Evolutionary conservation across 192 early-diverging fungal species (phyloP).

Genomic region (Spizellomyces sp.): DNA sequence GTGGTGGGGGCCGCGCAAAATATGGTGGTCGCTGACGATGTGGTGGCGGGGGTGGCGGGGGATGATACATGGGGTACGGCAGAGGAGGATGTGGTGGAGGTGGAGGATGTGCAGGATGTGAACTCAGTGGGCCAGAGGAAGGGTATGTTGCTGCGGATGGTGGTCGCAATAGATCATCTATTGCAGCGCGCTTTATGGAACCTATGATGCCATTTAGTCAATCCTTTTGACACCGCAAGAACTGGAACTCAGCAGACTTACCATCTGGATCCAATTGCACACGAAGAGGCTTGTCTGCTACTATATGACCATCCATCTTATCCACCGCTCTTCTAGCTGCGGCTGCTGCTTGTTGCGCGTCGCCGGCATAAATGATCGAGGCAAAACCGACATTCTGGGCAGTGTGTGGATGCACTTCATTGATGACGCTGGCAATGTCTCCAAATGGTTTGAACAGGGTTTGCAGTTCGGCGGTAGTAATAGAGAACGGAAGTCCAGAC

Average conservation of each 20-base stretch:
- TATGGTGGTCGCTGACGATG: neutral
- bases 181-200: conserved; percentile 7
- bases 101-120: neutral
- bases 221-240: neutral
- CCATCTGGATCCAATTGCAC: conserved; percentile 28
- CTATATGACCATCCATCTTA: neutral
- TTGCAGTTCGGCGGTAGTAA: conserved; percentile 5
- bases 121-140: too few species aligned
- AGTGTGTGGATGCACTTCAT: conserved; percentile 14
- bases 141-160: neutral
- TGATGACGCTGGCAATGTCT: neutral
- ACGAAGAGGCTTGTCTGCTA: neutral
- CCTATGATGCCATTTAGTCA: neutral
- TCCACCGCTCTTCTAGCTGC: conserved; percentile 9
- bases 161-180: conserved; percentile 12
- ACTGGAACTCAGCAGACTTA: neutral
- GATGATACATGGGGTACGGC: neutral
- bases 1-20: too few species aligned
- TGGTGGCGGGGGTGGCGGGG: neutral
- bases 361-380: conserved; percentile 16
- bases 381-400: conserved; percentile 19
- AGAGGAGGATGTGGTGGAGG: neutral
- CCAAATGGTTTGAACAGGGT: conserved; percentile 6
- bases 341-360: neutral
- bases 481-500: conserved; percentile 10